Base-by-base conservation (phyloP, 2,329 filamentous ascomycete genomes). In the Verticillium nubilum region DNA sequence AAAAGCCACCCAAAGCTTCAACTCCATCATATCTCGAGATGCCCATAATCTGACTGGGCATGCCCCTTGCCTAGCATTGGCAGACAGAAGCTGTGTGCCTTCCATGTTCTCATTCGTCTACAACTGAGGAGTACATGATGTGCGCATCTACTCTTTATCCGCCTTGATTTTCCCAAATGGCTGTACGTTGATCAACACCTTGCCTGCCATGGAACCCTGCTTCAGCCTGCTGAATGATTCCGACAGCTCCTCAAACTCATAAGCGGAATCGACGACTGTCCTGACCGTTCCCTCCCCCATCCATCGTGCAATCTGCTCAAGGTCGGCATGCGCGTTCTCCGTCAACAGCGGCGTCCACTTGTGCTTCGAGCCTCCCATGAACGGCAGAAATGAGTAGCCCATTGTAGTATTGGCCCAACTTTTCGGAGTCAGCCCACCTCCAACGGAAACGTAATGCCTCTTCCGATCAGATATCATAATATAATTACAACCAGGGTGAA, bases 201-300 rank as follows among this genome's bases (percentile, higher is more conserved):
- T 31, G 29, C 29, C 29, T 31, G 29, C 13, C 29, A 31, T 5
- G 3, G 6, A 31, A 0, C 82, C 82, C 3, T 78, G 81, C 73
- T 84, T 86, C 66, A 89, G 67, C 62, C 78, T 81, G 68, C 80
- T 78, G 71, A 82, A 86, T 2, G 85, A 86, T 66, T 81, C 75
- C 0, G 74, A 71, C 2, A 76, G 79, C 59, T 89, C 80, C 23
- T 83, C 79, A 67, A 86, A 85, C 23, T 77, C 75, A 65, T 79
- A 87, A 2, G 74, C 75, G 29, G 76, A 74, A 67, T 87, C 86
- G 33, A 88, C 68, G 1, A 85, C 74, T 3, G 80, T 73, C 70
- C 77, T 81, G 10, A 89, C 63, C 66, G 82, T 86, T 0, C 84
- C 85, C 62, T 87, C 77, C 5, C 72, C 69, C 68, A 88, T 73